Evolutionary conservation across 768 basidiomycete genomes (phyloP).

Genomic region (Lactarius psammicola): DNA sequence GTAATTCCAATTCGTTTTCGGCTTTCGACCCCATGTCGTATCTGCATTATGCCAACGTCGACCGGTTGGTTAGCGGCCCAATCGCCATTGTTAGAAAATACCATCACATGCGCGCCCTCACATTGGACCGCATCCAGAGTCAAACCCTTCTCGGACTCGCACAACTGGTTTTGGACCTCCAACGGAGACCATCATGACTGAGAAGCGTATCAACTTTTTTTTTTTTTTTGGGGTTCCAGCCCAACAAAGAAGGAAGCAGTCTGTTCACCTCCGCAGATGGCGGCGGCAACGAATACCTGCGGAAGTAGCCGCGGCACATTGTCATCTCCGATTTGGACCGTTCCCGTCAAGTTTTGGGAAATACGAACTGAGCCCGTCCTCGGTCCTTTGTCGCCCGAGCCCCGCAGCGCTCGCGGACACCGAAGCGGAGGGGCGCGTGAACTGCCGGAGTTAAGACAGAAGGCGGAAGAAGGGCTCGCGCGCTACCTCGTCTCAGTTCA

Average conservation of each 20-base stretch:
- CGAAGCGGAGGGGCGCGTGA: neutral
- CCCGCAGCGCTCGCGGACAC: neutral
- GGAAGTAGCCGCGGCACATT: neutral
- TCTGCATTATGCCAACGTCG: neutral
- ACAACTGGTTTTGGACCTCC: no score
- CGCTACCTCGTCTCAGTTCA: neutral
- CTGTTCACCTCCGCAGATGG: neutral
- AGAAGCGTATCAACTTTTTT: neutral
- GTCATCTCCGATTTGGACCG: neutral
- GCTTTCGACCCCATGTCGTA: neutral
- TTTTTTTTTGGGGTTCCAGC: neutral
- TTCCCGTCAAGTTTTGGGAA: neutral
- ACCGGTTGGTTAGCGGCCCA: neutral
- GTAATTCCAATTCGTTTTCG: neutral
- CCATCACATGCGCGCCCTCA: no score
- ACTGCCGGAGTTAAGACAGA: neutral
- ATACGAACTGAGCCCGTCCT: neutral
- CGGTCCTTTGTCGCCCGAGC: neutral
- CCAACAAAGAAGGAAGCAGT: neutral
- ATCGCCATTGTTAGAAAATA: no score
- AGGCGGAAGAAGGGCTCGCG: neutral
- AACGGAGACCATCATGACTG: neutral
- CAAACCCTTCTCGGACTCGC: neutral
- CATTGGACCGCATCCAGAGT: no score
- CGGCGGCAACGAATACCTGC: no score